Conservation (phyloP, 2,329 filamentous ascomycete genomes). For the Botrytis sinoallii region DNA sequence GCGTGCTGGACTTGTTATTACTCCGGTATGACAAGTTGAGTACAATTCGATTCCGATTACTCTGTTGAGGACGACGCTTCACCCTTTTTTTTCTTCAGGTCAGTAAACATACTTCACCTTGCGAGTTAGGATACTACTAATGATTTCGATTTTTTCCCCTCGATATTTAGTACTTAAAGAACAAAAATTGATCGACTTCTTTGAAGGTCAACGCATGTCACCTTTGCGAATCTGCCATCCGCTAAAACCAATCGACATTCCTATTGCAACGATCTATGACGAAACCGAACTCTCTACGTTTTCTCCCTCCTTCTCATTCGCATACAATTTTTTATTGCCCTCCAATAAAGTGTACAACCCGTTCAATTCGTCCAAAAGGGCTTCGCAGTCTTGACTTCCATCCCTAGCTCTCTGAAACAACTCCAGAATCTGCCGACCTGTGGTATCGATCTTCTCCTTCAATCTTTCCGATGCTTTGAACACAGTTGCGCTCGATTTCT, state of each 20-base stretch:
- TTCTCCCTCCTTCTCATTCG: background rate
- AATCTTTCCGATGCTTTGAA: slow-evolving; percentile 22
- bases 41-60: slow-evolving; percentile 43
- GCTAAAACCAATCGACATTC: background rate
- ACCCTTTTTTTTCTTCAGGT: slow-evolving; percentile 32
- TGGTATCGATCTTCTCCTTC: slow-evolving; percentile 24
- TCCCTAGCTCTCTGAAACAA: slow-evolving; percentile 23
- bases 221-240: background rate
- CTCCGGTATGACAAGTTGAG: slow-evolving; percentile 28
- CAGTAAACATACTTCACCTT: slow-evolving; percentile 21
- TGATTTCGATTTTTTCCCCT: slow-evolving; percentile 20
- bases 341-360: slow-evolving; percentile 26
- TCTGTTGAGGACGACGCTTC: slow-evolving; percentile 40
- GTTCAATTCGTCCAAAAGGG: slow-evolving; percentile 26
- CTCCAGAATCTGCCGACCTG: slow-evolving; percentile 23
- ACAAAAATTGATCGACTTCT: background rate
- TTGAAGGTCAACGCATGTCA: background rate
- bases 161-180: background rate
- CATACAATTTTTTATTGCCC: slow-evolving; percentile 23
- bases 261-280: background rate
- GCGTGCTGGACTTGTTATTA: slow-evolving; percentile 54
- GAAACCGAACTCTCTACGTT: background rate
- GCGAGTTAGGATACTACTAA: slow-evolving; percentile 38
- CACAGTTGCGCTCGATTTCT: slow-evolving; percentile 10
- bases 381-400: slow-evolving; percentile 25